Evolutionary conservation across 192 early-diverging fungal species (phyloP).

Genomic region (Ambispora gerdemannii): DNA sequence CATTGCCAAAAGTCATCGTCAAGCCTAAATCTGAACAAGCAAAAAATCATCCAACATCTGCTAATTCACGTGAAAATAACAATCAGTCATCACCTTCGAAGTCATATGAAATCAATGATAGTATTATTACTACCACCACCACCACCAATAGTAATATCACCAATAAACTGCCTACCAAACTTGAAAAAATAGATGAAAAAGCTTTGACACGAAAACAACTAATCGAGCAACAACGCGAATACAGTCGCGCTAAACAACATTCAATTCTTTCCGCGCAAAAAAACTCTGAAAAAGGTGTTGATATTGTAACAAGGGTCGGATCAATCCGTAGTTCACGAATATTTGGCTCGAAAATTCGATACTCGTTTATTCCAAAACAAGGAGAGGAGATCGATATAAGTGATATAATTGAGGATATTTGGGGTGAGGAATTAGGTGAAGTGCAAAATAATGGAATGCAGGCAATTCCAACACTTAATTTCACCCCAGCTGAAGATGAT

Average conservation of each 20-base stretch:
- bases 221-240: constrained; percentile 28
- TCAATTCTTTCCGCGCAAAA: constrained; percentile 24
- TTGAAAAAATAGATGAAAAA: neutral
- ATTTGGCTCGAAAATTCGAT: constrained; percentile 43
- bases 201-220: constrained; percentile 10
- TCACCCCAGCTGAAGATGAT: neutral
- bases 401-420: constrained; percentile 46
- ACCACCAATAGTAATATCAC: neutral
- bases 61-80: neutral
- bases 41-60: neutral
- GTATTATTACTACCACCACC: neutral
- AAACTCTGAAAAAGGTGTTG: constrained; percentile 37
- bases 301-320: constrained; percentile 39
- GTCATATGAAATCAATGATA: neutral
- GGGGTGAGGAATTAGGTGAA: constrained; percentile 32
- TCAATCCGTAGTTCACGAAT: constrained; percentile 41
- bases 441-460: neutral
- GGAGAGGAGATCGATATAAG: constrained; percentile 46
- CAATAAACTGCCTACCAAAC: neutral
- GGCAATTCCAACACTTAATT: neutral
- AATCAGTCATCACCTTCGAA: neutral
- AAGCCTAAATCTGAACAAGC: neutral
- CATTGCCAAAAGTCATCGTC: neutral
- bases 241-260: neutral
- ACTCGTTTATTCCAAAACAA: constrained; percentile 42